Evolutionary conservation across 192 early-diverging fungal genomes (phyloP), one percentile per base, ranked within the genome.

Genomic region (Phycomyces blakesleeanus): DNA sequence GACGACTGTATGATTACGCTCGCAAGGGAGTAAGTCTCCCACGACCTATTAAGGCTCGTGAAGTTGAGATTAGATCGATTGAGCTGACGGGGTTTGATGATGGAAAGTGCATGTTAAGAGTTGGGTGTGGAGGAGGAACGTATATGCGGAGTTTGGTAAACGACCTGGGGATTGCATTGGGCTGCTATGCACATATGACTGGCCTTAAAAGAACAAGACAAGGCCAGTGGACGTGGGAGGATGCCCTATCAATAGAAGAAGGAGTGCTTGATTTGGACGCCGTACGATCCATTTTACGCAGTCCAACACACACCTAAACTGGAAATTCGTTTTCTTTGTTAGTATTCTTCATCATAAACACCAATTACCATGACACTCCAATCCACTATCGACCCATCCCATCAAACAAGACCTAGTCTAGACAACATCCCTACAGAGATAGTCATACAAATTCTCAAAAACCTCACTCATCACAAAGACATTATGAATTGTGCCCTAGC

Each of bases 131-230:
- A 27, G 82, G 88, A 27, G 90, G 90, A 22, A 85, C 87, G 12
- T 92, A 92, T 72, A 80, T 92, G 52, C 74, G 90, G 7, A 86
- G 84, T 41, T 66, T 92, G 25, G 74, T 92, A n/a, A 61, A 87
- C 55, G 89, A 92, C 51, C 54, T 92, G 39, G 87, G 84, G 9
- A 47, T 67, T 18, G 49, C 51, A 0, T 52, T 90, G 24, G 84
- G 81, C 9, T 81, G 79, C 12, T 78, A 68, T 0, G 90, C 85
- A 0, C 76, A 82, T 34, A 87, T 90, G 84, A 72, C 79, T 4
- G 81, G 76, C 29, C 74, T 92, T 15, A 59, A 83, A 29, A 59
- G 90, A 47, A 77, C 74, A 42, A 68, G 85, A 44, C 87, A 90
- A 59, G 83, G 84, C 0, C 64, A 47, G 37, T 39, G 29, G 29